Base-by-base conservation (phyloP, 2,329 filamentous ascomycete genomes). In the Fusarium chuoi region DNA sequence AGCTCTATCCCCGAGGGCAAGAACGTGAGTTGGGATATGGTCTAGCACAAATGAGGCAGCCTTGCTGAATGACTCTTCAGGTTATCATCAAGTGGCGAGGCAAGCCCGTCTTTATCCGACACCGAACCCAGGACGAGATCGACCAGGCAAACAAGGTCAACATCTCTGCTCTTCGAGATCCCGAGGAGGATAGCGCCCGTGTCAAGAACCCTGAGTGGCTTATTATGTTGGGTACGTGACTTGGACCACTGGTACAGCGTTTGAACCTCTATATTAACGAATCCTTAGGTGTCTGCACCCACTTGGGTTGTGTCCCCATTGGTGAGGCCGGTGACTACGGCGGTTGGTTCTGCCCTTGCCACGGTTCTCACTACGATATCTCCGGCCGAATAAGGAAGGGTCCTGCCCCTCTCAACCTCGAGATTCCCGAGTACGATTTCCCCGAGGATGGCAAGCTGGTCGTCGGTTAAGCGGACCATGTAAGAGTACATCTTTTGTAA, bases 1-100 rank as follows among this genome's bases (percentile, higher is more conserved):
- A 89, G 88, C 80, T 85, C 94, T 75, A 98, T 99, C 81, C 96
- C 96, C 74, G 96, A 98, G 89, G 96, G 96, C 90, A 99, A 98
- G 93, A 99, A 99, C 88, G 96, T 95, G 88, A 84, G 93, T 88
- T 57, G 59, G 61, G 35, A 65, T 60, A 70, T 45, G 28, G 36
- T 33, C 46, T 51, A 54, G 38, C 33, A 65, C 11, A 30, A 62
- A 45, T 22, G 33, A 46, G 11, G 45, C 36, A 44, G n/a, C 54
- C 45, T 62, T 35, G 30, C 62, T 72, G 41, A 70, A 62, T 15
- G 51, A 52, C 28, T 59, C 24, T 41, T 44, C 81, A 95, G 93
- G 92, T 99, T 84, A 97, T 99, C 85, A 97, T 99, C 90, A 99
- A 99, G 89, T 99, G 96, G 96, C 94, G 96, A 89, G 96, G 96